Conservation (phyloP, 1,284 basidiomycete species). For the Cutaneotrichosporon spelunceum region DNA sequence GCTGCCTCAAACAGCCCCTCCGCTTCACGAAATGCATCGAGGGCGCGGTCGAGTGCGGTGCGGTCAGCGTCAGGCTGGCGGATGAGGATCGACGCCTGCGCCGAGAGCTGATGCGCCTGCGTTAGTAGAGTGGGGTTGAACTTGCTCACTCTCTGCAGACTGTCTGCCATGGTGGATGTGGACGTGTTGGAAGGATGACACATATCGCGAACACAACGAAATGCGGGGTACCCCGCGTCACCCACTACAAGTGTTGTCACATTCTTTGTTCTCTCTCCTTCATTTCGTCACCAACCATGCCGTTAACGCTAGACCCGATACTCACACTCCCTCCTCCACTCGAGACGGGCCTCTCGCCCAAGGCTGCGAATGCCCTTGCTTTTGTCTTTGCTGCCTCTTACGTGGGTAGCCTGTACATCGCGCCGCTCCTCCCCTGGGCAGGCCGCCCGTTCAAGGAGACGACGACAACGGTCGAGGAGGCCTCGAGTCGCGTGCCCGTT, state of each 20-base stretch:
- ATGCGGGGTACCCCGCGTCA: slow-evolving; percentile 13
- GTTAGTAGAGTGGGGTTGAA: not conserved
- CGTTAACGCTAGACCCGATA: slow-evolving; percentile 18
- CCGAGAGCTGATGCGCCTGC: slow-evolving; percentile 46
- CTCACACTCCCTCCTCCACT: slow-evolving; percentile 29
- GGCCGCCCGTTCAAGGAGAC: slow-evolving; percentile 20
- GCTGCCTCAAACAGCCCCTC: slow-evolving; percentile 41
- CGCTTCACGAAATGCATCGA: slow-evolving; percentile 38
- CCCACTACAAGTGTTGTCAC: not conserved
- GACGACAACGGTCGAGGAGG: slow-evolving; percentile 3
- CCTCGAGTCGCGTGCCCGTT: slow-evolving; percentile 9
- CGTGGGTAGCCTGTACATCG: slow-evolving; percentile 54
- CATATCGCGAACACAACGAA: not conserved
- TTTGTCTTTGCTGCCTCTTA: slow-evolving; percentile 51
- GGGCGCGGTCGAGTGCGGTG: slow-evolving; percentile 30
- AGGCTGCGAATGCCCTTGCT: slow-evolving; percentile 37
- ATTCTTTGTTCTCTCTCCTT: not conserved
- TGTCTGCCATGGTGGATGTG: slow-evolving; percentile 21
- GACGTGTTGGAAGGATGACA: not conserved
- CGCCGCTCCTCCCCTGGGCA: slow-evolving; percentile 24
- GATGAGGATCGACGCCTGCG: slow-evolving; percentile 36
- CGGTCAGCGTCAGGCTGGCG: slow-evolving; percentile 22
- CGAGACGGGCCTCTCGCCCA: slow-evolving; percentile 28
- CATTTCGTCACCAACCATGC: slow-evolving; percentile 14
- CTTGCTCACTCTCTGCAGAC: slow-evolving; percentile 23